These are phyloP conservation scores for Afroboletus lepidellus DNA, from an alignment of 1,284 basidiomycete genomes.

Conservation along the genomic window DNA sequence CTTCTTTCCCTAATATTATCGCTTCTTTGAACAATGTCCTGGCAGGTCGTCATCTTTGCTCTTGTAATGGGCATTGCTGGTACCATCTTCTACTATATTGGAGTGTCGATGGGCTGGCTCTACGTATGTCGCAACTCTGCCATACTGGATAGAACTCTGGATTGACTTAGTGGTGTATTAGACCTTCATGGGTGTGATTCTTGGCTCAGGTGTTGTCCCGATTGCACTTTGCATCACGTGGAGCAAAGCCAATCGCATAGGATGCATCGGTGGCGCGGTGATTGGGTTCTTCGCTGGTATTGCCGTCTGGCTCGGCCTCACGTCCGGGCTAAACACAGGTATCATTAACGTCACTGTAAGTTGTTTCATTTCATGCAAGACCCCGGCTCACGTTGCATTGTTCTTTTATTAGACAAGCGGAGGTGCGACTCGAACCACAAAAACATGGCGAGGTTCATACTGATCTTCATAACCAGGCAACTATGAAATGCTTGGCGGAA, in stretches of 20 bases:
- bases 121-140: conserved; percentile 56
- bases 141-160: background rate
- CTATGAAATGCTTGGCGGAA: conserved; percentile 84
- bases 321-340: conserved; percentile 65
- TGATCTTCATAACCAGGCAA: conserved; percentile 48
- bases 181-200: conserved; percentile 82
- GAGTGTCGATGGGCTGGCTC: conserved; percentile 87
- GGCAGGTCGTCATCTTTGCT: conserved; percentile 69
- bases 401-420: conserved; percentile 44
- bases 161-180: conserved; percentile 24
- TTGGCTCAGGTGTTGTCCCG: conserved; percentile 84
- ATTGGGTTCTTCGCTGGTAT: conserved; percentile 72
- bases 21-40: conserved; percentile 28
- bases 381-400: background rate
- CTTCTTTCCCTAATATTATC: conserved; percentile 32
- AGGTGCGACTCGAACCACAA: conserved; percentile 32
- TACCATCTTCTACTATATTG: conserved; percentile 85
- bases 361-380: background rate
- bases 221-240: conserved; percentile 84
- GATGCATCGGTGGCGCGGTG: conserved; percentile 72
- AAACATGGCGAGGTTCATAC: background rate
- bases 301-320: conserved; percentile 83
- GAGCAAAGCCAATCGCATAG: conserved; percentile 80
- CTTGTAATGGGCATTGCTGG: conserved; percentile 82
- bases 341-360: conserved; percentile 69